Evolutionary conservation across 345 rosid genomes (phyloP).

Genomic region (Gynandropsis gynandra): DNA sequence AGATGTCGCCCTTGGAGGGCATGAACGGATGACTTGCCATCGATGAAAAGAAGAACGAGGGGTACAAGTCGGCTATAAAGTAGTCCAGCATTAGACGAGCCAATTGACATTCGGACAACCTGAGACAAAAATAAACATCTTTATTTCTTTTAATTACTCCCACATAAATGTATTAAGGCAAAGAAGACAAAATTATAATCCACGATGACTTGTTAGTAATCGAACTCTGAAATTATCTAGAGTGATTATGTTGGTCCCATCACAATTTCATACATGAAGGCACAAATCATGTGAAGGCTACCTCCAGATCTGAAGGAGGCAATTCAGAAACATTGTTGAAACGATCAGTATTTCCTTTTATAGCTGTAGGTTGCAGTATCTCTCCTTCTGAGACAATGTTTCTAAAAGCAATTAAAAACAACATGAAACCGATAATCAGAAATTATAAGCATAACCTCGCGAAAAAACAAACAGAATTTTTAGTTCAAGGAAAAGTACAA

Average conservation of each 20-base stretch:
- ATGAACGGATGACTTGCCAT: constrained; percentile 46
- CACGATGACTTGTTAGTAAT: too few species aligned
- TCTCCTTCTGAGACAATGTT: constrained; percentile 57
- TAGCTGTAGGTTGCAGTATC: constrained; percentile 35
- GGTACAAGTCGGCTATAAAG: constrained; percentile 85
- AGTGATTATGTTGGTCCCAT: too few species aligned
- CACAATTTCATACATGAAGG: too few species aligned
- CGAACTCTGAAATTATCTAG: too few species aligned
- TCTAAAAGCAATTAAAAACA: constrained; percentile 38
- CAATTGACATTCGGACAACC: constrained; percentile 72
- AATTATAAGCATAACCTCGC: neutral
- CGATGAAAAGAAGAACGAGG: constrained; percentile 88
- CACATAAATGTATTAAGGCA: constrained; percentile 3
- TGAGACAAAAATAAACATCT: constrained; percentile 22
- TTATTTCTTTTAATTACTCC: neutral
- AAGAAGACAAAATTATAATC: neutral
- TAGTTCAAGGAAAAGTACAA: constrained; percentile 1
- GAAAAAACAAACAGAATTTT: neutral
- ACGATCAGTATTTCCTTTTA: constrained; percentile 29
- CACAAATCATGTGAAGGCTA: too few species aligned
- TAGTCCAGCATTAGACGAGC: constrained; percentile 56
- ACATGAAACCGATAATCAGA: neutral
- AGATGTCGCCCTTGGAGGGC: too few species aligned
- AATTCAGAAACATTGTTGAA: constrained; percentile 24
- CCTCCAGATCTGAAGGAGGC: constrained; percentile 54